phyloP scores from a whole-genome alignment of 805 yeast species.

The Kodamaea jinghongensis region DNA sequence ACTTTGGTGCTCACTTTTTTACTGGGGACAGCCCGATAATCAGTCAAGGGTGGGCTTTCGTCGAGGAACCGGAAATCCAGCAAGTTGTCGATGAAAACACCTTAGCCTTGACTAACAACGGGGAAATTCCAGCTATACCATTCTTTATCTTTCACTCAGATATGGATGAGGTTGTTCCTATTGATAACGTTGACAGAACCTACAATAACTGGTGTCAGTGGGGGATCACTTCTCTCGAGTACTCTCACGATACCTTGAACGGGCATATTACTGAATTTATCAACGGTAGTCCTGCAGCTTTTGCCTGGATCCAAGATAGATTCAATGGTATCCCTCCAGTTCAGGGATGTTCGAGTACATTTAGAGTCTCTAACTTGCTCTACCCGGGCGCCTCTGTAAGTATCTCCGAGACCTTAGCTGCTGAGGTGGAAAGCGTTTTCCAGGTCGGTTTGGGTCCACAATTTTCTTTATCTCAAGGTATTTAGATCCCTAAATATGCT shows the following conservation, averaged over 20 bases:
- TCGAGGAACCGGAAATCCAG: slow-evolving; percentile 13
- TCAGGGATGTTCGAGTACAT: slow-evolving; percentile 27
- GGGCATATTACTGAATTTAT: slow-evolving; percentile 26
- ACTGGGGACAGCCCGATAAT: slow-evolving; percentile 13
- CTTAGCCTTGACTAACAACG: slow-evolving; percentile 15
- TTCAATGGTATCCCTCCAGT: slow-evolving; percentile 15
- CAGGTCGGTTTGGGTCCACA: slow-evolving; percentile 4
- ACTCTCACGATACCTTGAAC: slow-evolving; percentile 21
- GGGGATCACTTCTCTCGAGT: slow-evolving; percentile 29
- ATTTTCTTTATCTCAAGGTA: slow-evolving; percentile 1
- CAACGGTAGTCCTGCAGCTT: slow-evolving; percentile 16
- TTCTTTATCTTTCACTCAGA: slow-evolving; percentile 12
- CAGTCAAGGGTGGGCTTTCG: slow-evolving; percentile 16
- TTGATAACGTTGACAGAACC: slow-evolving; percentile 11
- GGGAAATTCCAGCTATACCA: slow-evolving; percentile 12
- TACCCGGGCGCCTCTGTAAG: slow-evolving; percentile 30
- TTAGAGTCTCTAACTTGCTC: slow-evolving; percentile 46
- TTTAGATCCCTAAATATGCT: no score
- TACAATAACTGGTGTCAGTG: slow-evolving; percentile 28
- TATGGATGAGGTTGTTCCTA: slow-evolving; percentile 13
- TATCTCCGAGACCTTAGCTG: background rate
- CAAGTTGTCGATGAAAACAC: slow-evolving; percentile 21
- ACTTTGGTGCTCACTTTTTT: slow-evolving; percentile 11
- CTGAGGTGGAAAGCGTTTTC: slow-evolving; percentile 1
- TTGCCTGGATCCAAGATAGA: slow-evolving; percentile 18